phyloP scores from a whole-genome alignment of 1,284 basidiomycete genomes.

The Dichomitus squalens region DNA sequence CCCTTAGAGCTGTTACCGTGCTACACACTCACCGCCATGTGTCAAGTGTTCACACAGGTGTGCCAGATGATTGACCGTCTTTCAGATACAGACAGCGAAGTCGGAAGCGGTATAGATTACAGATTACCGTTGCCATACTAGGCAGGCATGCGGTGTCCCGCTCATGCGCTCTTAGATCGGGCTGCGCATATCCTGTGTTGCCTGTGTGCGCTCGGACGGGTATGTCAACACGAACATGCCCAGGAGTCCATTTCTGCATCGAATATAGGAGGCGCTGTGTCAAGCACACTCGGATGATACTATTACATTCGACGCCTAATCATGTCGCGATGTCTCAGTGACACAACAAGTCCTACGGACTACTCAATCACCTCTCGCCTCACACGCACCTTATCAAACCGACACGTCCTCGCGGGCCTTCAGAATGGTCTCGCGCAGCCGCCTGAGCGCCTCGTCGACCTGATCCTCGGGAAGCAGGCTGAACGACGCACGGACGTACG shows the following conservation, averaged over 20 bases:
- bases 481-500: slow-evolving; percentile 82
- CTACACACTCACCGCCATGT: neutral
- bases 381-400: neutral
- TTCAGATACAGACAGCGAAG: neutral
- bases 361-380: neutral
- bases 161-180: neutral
- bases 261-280: neutral
- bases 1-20: neutral
- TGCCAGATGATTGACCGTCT: neutral
- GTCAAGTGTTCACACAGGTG: neutral
- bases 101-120: neutral
- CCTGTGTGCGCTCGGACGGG: neutral
- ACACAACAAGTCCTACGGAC: too few relatives aligned
- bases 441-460: slow-evolving; percentile 74
- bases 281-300: neutral
- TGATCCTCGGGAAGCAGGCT: slow-evolving; percentile 71
- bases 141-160: too few relatives aligned
- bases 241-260: neutral
- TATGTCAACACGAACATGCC: neutral
- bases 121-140: neutral
- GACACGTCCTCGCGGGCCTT: slow-evolving; percentile 12
- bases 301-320: neutral
- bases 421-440: slow-evolving; percentile 57
- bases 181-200: neutral
- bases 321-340: neutral